Conservation (phyloP, 2,329 filamentous ascomycete genomes). For the Xylariales sp. region DNA sequence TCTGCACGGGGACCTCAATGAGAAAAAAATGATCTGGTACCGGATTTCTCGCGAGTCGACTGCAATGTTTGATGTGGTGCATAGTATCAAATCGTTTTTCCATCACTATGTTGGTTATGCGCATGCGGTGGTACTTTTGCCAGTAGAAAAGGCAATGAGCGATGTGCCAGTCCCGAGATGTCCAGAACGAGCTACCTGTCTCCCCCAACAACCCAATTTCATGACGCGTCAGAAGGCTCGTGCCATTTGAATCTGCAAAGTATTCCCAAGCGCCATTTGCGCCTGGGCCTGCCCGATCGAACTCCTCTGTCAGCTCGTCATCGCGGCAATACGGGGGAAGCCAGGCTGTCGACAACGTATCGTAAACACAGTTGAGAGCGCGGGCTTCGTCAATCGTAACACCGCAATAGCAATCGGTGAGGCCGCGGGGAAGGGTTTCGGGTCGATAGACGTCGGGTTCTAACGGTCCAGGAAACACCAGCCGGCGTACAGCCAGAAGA, state of each 20-base stretch:
- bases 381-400: background rate
- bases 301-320: slow-evolving; percentile 16
- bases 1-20: too few species aligned
- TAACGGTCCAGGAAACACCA: too few species aligned
- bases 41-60: too few species aligned
- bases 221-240: slow-evolving; percentile 7
- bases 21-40: too few species aligned
- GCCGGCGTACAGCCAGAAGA: too few species aligned
- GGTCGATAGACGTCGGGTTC: slow-evolving; percentile 5
- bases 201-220: slow-evolving; percentile 8
- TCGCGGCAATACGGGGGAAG: slow-evolving; percentile 11
- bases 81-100: slow-evolving; percentile 5
- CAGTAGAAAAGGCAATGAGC: slow-evolving; percentile 15
- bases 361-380: slow-evolving; percentile 7
- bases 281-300: slow-evolving; percentile 7
- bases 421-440: background rate
- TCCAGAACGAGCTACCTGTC: slow-evolving; percentile 8
- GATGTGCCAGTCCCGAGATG: slow-evolving; percentile 11
- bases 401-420: slow-evolving; percentile 9
- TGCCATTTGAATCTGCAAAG: slow-evolving; percentile 8
- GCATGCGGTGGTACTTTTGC: slow-evolving; percentile 16
- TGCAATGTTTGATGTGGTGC: slow-evolving; percentile 1
- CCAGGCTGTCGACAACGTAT: slow-evolving; percentile 12
- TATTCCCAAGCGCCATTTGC: slow-evolving; percentile 16
- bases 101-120: background rate